Percentiles rank a stretch among this genome's conserved stretches.
phyloP scores from a whole-genome alignment of 1,284 basidiomycete species.

The Rhodotorula sp. region DNA sequence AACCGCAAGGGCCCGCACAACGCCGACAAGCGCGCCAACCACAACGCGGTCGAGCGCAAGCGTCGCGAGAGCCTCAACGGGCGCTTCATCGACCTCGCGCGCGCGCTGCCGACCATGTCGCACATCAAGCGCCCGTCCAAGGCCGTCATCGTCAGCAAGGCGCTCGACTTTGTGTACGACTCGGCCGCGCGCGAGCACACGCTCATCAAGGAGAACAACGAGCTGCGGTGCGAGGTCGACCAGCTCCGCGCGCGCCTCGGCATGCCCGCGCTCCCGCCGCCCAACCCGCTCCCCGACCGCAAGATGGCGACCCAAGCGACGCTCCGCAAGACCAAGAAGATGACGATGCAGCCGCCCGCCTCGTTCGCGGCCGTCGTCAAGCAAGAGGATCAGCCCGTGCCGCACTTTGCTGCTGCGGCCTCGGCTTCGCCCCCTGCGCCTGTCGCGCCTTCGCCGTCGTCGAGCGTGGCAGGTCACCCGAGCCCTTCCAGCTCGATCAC shows the following conservation, averaged over 20 bases:
- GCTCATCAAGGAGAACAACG: conserved; percentile 43
- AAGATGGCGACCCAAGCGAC: conserved; percentile 22
- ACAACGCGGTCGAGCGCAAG: conserved; percentile 91
- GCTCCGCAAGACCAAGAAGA: conserved; percentile 23
- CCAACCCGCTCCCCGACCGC: conserved; percentile 23
- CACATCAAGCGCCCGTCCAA: conserved; percentile 89
- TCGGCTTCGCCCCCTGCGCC: neutral
- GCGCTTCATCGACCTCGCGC: conserved; percentile 83
- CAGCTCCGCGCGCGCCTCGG: conserved; percentile 41
- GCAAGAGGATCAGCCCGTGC: neutral
- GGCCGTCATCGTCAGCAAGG: conserved; percentile 87
- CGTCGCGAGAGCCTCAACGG: conserved; percentile 87
- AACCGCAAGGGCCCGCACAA: conserved; percentile 49
- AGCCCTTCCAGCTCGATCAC: neutral
- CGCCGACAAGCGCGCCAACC: conserved; percentile 86
- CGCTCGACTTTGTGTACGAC: conserved; percentile 45
- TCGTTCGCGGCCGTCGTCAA: neutral
- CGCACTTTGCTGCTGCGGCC: neutral
- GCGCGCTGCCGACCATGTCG: conserved; percentile 81
- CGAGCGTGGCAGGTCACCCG: neutral
- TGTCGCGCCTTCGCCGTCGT: neutral
- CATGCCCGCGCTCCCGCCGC: conserved; percentile 41
- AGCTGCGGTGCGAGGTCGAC: conserved; percentile 43
- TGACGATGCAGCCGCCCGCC: neutral
- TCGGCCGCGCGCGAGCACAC: conserved; percentile 42